Conservation (phyloP, 1,284 basidiomycete species). For the Trichosporon asahii region DNA sequence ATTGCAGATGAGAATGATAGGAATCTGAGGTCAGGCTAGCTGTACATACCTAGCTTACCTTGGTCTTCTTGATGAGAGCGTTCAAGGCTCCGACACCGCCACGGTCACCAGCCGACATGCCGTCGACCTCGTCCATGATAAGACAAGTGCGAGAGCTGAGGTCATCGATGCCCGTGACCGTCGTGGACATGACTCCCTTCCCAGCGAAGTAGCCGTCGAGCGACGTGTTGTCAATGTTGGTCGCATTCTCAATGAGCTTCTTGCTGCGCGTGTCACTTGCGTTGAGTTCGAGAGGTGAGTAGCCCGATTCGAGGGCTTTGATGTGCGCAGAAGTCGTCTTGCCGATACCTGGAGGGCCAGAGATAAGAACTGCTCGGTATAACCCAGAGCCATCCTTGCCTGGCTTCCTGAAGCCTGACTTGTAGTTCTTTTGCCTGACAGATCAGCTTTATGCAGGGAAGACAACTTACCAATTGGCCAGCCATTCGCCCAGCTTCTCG, state of each 20-base stretch:
- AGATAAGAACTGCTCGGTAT: constrained; percentile 82
- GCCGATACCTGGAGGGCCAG: constrained; percentile 92
- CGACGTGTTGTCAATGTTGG: constrained; percentile 81
- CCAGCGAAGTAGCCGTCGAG: constrained; percentile 82
- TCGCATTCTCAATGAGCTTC: constrained; percentile 89
- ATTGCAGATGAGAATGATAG: constrained; percentile 97
- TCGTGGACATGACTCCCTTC: constrained; percentile 59
- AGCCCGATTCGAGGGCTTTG: constrained; percentile 82
- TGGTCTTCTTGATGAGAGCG: constrained; percentile 87
- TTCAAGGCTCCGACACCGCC: constrained; percentile 94
- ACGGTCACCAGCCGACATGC: constrained; percentile 96
- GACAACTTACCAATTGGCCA: constrained; percentile 73
- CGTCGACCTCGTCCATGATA: constrained; percentile 99
- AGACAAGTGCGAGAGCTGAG: constrained; percentile 79
- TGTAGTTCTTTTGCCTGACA: constrained; percentile 67
- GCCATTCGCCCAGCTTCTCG: constrained; percentile 83
- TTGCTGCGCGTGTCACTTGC: constrained; percentile 95
- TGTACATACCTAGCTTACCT: constrained; percentile 54
- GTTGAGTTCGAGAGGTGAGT: constrained; percentile 89
- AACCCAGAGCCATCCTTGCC: constrained; percentile 85
- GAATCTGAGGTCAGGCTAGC: constrained; percentile 60
- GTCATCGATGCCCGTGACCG: constrained; percentile 61
- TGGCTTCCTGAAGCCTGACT: constrained; percentile 83
- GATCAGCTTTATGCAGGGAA: not conserved
- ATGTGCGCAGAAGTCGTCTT: constrained; percentile 97